Conservation (phyloP, 139 green algal species). For the Picochlorum sp. region DNA sequence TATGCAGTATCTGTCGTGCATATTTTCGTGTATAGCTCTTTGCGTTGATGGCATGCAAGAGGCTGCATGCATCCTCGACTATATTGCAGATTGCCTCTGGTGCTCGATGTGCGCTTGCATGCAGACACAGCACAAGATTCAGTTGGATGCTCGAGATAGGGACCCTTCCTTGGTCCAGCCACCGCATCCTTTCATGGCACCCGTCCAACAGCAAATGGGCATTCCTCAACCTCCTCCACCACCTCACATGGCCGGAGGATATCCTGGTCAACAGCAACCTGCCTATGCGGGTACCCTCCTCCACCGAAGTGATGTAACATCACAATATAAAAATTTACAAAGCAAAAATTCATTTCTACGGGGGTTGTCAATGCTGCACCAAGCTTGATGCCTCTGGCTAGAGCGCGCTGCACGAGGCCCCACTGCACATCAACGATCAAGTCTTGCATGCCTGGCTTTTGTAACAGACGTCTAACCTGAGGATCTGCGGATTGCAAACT, state of each 20-base stretch:
- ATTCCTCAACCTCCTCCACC: constrained; percentile 8
- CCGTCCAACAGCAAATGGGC: constrained; percentile 23
- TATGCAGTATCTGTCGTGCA: constrained; percentile 79
- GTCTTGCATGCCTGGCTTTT: constrained; percentile 47
- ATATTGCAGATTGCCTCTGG: constrained; percentile 13
- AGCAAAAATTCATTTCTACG: not conserved
- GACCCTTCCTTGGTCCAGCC: constrained; percentile 12
- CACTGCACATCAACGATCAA: constrained; percentile 43
- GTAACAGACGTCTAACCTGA: constrained; percentile 32
- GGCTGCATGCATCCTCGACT: constrained; percentile 11
- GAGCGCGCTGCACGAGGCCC: constrained; percentile 50
- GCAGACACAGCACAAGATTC: constrained; percentile 81
- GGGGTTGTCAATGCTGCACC: constrained; percentile 12
- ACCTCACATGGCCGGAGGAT: not conserved
- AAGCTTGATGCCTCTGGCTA: constrained; percentile 66
- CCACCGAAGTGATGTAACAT: not conserved
- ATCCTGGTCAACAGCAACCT: not conserved
- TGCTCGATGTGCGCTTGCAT: constrained; percentile 78
- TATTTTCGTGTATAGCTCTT: constrained; percentile 38
- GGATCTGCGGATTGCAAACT: constrained; percentile 17
- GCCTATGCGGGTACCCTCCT: constrained; percentile 9
- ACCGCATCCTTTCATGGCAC: constrained; percentile 30
- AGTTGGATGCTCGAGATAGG: constrained; percentile 71
- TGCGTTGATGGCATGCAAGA: constrained; percentile 1
- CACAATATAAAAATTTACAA: no score